Evolutionary conservation across 2,329 filamentous ascomycete species (phyloP), one percentile per base, ranked within the genome.

Genomic region (Fusarium sororula): DNA sequence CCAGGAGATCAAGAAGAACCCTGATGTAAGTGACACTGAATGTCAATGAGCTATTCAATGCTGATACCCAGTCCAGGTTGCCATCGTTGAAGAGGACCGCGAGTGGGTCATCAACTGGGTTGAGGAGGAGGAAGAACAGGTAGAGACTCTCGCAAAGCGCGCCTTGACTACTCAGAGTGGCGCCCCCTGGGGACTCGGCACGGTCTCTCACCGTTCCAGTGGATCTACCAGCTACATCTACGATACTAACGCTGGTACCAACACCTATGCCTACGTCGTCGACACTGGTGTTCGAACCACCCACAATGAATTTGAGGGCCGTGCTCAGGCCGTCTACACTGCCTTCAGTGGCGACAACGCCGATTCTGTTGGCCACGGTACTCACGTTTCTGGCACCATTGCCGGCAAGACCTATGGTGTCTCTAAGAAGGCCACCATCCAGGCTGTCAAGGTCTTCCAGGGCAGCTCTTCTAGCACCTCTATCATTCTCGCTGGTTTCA

Each of bases 211-310:
- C 70, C 77, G 79, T 37, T 30, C 58, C 2, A 60, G 60, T 2
- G 80, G 78, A 42, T 76, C 62, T 30, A 76, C 69, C 22, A 77
- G 70, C 59, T 90, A 90, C 78, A 79, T 85, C 55, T 90, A 88
- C 70, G 87, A 90, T 77, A 81, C 81, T 62, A 81, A 81, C 24
- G 86, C 86, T 48, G 77, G 78, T 17, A 53, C 59, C 51, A 86
- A 85, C 42, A 88, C 88, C 74, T 91, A 87, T 38, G 87, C 86
- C 51, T 92, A 89, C 79, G 81, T 92, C 28, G 86, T 92, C 53
- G 90, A 92, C 80, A 91, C 89, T 9, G 90, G 90, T 74, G 88
- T 92, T 73, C 82, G 82, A 53, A 81, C 83, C 28, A 83, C 85
- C 10, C 90, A 92, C 81, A 75, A 77, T 41, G 85, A 90, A 78